Base-by-base conservation (phyloP, 345 rosid genomes). In the Melastoma malabathricum region DNA sequence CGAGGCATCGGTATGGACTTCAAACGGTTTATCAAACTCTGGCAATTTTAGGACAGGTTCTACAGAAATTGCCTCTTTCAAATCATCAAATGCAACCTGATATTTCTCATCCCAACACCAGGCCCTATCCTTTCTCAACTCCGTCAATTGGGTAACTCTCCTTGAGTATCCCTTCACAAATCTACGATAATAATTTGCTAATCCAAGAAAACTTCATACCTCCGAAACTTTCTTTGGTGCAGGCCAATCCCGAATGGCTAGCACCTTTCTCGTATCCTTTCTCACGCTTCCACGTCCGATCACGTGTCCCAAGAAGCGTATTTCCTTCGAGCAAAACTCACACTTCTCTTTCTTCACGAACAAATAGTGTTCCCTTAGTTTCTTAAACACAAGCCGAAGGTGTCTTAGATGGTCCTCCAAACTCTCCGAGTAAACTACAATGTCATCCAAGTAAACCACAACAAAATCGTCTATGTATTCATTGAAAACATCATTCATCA, bases 391-490 rank as follows among this genome's bases (percentile, higher is more conserved):
- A 1, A 1, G 4, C 1, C 13, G 13, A 7, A 61, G 9, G 22
- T 53, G 59, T 13, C 10, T 12, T 0, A 46, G 13, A 6, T 53
- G 59, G 3, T 53, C 54, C 16, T 58, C 47, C 1, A 49, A 1
- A 6, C 20, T 58, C 17, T 15, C n/a, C 1, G n/a, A 39, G 15
- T 41, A 58, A 0, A 58, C 12, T 2, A 49, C 39, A 3, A 58
- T 58, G 14, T 48, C 55, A 14, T 58, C 62, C 1, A 49, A 9
- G 48, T 39, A 53, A 1, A 41, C 31, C 1, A 53, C 47, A 10
- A 48, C 6, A 5, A 48, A 48, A 6, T 10, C 2, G 9, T 48
- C 52, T 6, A 48, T 13, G 13, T 5, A 53, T 0, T n/a, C n/a
- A 1, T 41, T 15, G 12, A 17, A 17, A 2, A 53, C 20, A 2